Conservation (phyloP, 2,329 filamentous ascomycete genomes). For the Huntiella omanensis region DNA sequence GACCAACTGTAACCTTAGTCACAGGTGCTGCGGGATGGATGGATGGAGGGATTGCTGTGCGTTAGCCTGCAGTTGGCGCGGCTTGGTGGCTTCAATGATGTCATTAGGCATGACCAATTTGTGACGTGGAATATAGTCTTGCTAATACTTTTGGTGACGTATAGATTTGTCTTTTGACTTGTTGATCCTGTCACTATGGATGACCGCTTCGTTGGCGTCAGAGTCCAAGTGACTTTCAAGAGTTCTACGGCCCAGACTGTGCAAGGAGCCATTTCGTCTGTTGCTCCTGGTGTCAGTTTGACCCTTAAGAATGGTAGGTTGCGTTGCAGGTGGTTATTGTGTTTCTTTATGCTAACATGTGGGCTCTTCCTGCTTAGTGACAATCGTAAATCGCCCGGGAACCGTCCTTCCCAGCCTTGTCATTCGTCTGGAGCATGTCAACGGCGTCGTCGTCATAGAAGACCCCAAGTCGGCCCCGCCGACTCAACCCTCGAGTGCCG, state of each 20-base stretch:
- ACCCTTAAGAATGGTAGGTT: constrained; percentile 51
- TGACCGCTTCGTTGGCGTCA: constrained; percentile 53
- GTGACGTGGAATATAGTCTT: too few relatives aligned
- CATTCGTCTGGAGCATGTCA: background rate
- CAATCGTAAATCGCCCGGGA: background rate
- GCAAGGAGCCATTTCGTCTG: constrained; percentile 50
- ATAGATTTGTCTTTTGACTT: too few relatives aligned
- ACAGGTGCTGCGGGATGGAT: too few relatives aligned
- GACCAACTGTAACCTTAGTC: too few relatives aligned
- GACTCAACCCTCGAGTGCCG: too few relatives aligned
- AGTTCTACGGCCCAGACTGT: constrained; percentile 44
- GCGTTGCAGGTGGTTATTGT: background rate
- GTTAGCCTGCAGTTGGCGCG: too few relatives aligned
- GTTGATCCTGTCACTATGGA: constrained; percentile 4
- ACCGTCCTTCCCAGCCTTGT: background rate
- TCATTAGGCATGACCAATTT: too few relatives aligned
- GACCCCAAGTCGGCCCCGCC: too few relatives aligned
- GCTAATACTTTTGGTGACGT: too few relatives aligned
- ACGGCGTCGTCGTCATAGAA: background rate
- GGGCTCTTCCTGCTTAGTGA: background rate
- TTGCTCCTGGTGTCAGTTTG: constrained; percentile 47
- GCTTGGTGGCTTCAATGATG: too few relatives aligned
- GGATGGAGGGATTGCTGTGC: too few relatives aligned
- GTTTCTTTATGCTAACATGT: too few relatives aligned
- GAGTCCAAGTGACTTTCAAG: constrained; percentile 54